Conservation (phyloP, 805 yeast genomes). For the Pichia californica region DNA sequence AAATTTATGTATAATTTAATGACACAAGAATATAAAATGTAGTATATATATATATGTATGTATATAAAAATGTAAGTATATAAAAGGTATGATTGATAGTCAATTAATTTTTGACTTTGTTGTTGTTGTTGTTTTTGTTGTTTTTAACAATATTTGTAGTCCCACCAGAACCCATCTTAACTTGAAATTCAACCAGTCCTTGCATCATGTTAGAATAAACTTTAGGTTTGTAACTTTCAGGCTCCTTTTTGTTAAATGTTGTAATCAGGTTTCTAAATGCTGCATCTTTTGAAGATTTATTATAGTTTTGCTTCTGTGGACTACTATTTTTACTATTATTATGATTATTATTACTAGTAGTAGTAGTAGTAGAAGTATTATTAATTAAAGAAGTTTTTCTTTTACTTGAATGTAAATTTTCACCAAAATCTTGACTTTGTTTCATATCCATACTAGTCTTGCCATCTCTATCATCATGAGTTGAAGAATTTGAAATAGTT, state of each 20-base stretch:
- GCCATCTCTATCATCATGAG: not conserved
- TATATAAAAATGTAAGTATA: too few relatives aligned
- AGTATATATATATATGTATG: too few relatives aligned
- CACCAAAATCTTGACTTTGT: too few relatives aligned
- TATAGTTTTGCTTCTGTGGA: not conserved
- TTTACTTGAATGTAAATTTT: too few relatives aligned
- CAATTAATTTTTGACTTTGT: not conserved
- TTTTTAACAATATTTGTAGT: too few relatives aligned
- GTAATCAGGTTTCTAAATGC: constrained; percentile 24
- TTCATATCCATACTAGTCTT: not conserved
- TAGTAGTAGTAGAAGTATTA: too few relatives aligned
- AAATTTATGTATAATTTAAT: too few relatives aligned
- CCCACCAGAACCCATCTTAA: constrained; percentile 14
- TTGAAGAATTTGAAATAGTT: constrained; percentile 1
- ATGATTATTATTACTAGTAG: not conserved
- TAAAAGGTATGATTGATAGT: too few relatives aligned
- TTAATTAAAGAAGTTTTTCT: too few relatives aligned
- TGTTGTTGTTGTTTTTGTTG: not conserved
- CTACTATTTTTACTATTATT: not conserved
- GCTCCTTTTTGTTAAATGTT: constrained; percentile 27
- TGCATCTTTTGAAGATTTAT: not conserved
- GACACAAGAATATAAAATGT: too few relatives aligned
- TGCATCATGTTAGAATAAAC: constrained; percentile 25
- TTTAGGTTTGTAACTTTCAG: constrained; percentile 23
- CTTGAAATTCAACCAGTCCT: constrained; percentile 30